Conservation (phyloP, 148 eudicot species). For the Vaccinium darrowii region DNA sequence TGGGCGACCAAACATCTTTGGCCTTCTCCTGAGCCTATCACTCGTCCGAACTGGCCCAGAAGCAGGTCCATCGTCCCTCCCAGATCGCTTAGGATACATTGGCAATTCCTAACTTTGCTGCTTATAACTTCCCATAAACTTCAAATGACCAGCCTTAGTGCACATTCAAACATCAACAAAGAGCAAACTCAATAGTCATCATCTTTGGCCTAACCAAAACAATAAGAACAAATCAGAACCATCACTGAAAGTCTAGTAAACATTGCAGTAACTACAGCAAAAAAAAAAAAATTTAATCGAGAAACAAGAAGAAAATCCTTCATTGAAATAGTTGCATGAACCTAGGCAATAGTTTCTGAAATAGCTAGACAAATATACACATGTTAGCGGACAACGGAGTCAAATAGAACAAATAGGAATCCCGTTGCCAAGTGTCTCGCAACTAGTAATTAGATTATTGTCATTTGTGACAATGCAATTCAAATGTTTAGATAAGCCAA, state of each 20-base stretch:
- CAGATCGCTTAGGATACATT: slow-evolving; percentile 76
- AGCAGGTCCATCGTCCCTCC: slow-evolving; percentile 41
- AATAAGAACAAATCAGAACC: not conserved
- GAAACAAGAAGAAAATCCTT: not conserved
- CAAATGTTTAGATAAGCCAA: not conserved
- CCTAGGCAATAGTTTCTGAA: not conserved
- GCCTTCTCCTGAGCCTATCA: slow-evolving; percentile 62
- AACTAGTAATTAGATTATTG: not conserved
- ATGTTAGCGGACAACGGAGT: not conserved
- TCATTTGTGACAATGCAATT: not conserved
- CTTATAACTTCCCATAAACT: slow-evolving; percentile 23
- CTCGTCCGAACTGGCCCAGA: slow-evolving; percentile 59
- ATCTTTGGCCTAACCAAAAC: not conserved
- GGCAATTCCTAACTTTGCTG: slow-evolving; percentile 17
- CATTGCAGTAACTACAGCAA: not conserved
- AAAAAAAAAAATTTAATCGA: no score
- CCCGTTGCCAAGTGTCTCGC: no score
- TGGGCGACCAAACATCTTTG: slow-evolving; percentile 42
- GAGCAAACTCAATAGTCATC: not conserved
- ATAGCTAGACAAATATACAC: not conserved
- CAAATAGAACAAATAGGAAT: not conserved
- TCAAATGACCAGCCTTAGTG: slow-evolving; percentile 9
- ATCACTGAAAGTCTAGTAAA: not conserved
- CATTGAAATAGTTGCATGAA: not conserved
- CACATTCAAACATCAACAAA: slow-evolving; percentile 10